These are phyloP conservation scores for Xylariaceae sp. DNA, from an alignment of 2,329 filamentous ascomycete genomes.

Conservation along the genomic window DNA sequence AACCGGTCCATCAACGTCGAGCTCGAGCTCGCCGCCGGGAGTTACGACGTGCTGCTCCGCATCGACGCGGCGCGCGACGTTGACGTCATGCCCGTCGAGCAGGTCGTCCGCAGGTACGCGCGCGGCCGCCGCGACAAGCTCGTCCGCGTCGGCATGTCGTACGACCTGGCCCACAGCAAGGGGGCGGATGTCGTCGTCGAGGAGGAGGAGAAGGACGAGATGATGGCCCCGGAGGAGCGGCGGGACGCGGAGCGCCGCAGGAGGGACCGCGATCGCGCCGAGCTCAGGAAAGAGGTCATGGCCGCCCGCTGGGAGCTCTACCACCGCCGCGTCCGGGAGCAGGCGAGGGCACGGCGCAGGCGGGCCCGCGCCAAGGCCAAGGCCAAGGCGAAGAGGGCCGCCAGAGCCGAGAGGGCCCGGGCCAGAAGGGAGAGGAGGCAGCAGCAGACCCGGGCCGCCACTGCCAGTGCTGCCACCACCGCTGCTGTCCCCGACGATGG, in stretches of 20 bases:
- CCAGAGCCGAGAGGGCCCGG: slow-evolving; percentile 18
- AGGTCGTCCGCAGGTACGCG: slow-evolving; percentile 59
- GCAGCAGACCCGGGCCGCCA: too few relatives aligned
- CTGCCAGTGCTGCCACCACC: too few relatives aligned
- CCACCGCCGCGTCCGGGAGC: too few relatives aligned
- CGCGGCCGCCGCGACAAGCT: slow-evolving; percentile 63
- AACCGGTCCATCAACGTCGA: slow-evolving; percentile 70
- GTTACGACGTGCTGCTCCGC: slow-evolving; percentile 69
- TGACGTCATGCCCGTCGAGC: slow-evolving; percentile 47
- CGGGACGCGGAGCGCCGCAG: slow-evolving; percentile 37
- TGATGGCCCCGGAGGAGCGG: too few relatives aligned
- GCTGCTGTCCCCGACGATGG: too few relatives aligned
- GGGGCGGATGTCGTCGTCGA: slow-evolving; percentile 42
- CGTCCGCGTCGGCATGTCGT: slow-evolving; percentile 59
- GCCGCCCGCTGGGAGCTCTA: slow-evolving; percentile 24
- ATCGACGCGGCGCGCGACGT: slow-evolving; percentile 58
- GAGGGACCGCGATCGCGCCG: slow-evolving; percentile 31
- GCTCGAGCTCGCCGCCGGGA: slow-evolving; percentile 64
- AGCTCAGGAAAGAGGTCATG: slow-evolving; percentile 29
- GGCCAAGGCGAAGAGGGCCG: slow-evolving; percentile 24
- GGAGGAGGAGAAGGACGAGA: slow-evolving; percentile 44
- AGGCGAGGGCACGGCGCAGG: slow-evolving; percentile 31
- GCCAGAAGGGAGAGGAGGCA: too few relatives aligned
- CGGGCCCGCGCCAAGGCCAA: slow-evolving; percentile 30
- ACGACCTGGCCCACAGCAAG: slow-evolving; percentile 64